Evolutionary conservation across 192 early-diverging fungal genomes (phyloP).

Genomic region (Coemansia sp.): DNA sequence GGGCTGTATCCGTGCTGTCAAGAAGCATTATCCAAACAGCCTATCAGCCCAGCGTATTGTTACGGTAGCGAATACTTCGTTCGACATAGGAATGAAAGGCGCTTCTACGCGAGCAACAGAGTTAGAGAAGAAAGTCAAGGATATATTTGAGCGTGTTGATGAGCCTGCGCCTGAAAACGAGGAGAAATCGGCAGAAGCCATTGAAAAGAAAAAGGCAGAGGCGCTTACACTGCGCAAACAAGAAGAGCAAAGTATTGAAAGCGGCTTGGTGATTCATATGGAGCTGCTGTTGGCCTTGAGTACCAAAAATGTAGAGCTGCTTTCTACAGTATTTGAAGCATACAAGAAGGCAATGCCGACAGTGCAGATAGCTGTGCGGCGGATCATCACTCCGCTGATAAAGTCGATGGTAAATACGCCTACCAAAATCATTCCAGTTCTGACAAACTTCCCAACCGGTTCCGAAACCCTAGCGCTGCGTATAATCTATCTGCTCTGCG

Average conservation of each 20-base stretch:
- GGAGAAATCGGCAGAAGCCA: background rate
- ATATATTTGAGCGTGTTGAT: background rate
- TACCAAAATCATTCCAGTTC: conserved; percentile 26
- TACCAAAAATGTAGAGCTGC: conserved; percentile 39
- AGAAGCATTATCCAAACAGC: conserved; percentile 29
- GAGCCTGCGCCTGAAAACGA: conserved; percentile 1
- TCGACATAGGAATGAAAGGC: background rate
- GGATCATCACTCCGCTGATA: conserved; percentile 38
- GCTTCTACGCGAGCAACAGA: background rate
- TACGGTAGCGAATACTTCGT: background rate
- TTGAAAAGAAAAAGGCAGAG: conserved; percentile 17
- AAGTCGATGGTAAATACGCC: conserved; percentile 23
- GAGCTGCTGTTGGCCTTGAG: conserved; percentile 48
- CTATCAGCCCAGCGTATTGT: no score
- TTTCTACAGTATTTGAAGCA: conserved; percentile 22
- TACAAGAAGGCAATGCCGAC: conserved; percentile 9
- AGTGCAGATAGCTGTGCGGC: conserved; percentile 22
- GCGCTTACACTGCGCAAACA: conserved; percentile 14
- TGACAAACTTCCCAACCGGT: conserved; percentile 29
- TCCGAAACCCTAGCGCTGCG: conserved; percentile 36
- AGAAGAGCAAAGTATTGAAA: conserved; percentile 22
- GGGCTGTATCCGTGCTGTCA: conserved; percentile 42
- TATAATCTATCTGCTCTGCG: conserved; percentile 22
- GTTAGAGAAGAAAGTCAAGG: conserved; percentile 1
- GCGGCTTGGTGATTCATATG: conserved; percentile 17